These are phyloP conservation scores for Myxozyma kluyveri DNA, from an alignment of 805 yeast species.

Conservation along the genomic window DNA sequence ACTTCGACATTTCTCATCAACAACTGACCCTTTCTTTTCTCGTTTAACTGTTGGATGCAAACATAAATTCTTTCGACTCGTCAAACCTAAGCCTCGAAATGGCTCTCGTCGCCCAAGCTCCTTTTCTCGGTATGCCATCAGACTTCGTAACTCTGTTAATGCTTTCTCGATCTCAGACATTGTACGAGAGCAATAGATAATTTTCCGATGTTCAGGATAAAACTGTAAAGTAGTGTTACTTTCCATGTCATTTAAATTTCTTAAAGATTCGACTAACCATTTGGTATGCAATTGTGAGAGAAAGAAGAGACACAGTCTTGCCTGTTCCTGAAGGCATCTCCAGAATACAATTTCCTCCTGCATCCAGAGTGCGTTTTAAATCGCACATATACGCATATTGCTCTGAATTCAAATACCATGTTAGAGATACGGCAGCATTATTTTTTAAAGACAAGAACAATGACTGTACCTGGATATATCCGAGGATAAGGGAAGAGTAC, in stretches of 20 bases:
- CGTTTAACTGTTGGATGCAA: constrained; percentile 82
- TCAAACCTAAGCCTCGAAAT: constrained; percentile 88
- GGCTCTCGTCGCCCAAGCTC: constrained; percentile 87
- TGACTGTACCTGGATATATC: constrained; percentile 64
- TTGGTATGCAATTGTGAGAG: constrained; percentile 92
- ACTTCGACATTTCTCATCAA: constrained; percentile 94
- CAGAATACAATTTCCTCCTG: constrained; percentile 91
- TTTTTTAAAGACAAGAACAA: neutral
- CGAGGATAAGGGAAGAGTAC: constrained; percentile 94
- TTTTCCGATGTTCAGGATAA: constrained; percentile 90
- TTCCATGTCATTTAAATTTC: neutral
- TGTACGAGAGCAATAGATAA: constrained; percentile 97
- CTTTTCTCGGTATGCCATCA: constrained; percentile 81
- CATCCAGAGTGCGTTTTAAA: constrained; percentile 87
- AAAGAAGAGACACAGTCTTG: constrained; percentile 86
- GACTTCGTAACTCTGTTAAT: constrained; percentile 76
- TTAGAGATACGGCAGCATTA: neutral
- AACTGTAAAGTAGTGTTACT: constrained; percentile 37
- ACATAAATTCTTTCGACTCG: constrained; percentile 92
- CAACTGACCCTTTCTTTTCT: constrained; percentile 86
- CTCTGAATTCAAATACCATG: constrained; percentile 43
- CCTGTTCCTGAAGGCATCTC: constrained; percentile 99
- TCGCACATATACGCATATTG: constrained; percentile 98
- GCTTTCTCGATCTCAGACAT: constrained; percentile 99
- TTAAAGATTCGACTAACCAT: constrained; percentile 42